Evolutionary conservation across 2,329 filamentous ascomycete genomes (phyloP), one percentile per base, ranked within the genome.

Genomic region (Chaetoscypha palmicola): DNA sequence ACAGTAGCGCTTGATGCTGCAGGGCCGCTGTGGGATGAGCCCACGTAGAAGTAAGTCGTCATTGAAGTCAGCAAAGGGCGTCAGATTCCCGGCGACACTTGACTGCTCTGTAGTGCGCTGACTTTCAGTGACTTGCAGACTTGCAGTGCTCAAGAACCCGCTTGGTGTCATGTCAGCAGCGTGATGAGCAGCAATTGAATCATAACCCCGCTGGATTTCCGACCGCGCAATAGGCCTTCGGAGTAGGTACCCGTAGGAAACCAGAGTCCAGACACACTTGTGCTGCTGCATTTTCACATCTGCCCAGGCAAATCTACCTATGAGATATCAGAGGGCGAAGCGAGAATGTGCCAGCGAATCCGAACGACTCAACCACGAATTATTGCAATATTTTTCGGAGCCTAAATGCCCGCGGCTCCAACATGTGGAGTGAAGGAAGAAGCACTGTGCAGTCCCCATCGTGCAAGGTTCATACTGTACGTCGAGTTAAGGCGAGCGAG

Each of bases 331-430:
- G 17, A 22, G 34, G 17, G 34, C 34, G 21, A 37, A 10, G 14
- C 8, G 8, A 14, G 14, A 17, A 33, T 7, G 31, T 5, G 14
- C 8, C 7, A 16, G 8, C 16, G 14, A 11, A 12, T 20, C 14
- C 10, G 17, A 16, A 37, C 20, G 32, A 34, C 14, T 17, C 16
- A 19, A 17, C 12, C n/a, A 34, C 32, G n/a, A 34, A 9, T 3
- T n/a, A 34, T 9, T 16, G 5, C n/a, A 16, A n/a, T 16, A 19
- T 19, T 26, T 31, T 38, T 19, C 41, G 41, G 41, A 44, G 35
- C 24, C 26, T 44, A 44, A 44, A 38, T 38, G 34, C 41, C 41
- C 41, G 41, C 41, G 26, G 35, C 41, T 44, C 41, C 33, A 44
- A 32, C 14, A 37, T 24, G 41, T 26, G 24, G 33, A 26, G 12